A percentile compares a stretch with the other conserved stretches of the same genome.
Conservation (phyloP, 768 basidiomycete genomes). For the Boletus eberwhitei region DNA sequence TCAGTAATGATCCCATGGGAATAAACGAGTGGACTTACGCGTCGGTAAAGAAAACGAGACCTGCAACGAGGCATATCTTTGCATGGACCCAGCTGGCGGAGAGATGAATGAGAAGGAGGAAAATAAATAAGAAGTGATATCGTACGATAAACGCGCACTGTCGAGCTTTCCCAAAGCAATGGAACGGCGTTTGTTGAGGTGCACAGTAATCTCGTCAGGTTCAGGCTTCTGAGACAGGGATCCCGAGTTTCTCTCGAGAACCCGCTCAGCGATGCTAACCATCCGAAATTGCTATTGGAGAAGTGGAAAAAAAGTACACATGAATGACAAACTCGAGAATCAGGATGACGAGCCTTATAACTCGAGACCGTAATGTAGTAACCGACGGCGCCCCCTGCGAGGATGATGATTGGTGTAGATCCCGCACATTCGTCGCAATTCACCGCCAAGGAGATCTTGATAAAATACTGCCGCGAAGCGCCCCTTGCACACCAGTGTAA, state of each 20-base stretch:
- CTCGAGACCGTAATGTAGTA: background rate
- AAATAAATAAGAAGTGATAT: conserved; percentile 5
- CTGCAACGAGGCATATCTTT: conserved; percentile 64
- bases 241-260: background rate
- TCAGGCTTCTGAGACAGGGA: background rate
- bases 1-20: background rate
- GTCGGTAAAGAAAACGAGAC: conserved; percentile 89
- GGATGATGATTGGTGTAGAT: conserved; percentile 12
- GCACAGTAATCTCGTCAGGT: conserved; percentile 7
- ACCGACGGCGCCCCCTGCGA: conserved; percentile 5
- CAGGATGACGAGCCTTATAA: conserved; percentile 13
- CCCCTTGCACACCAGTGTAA: background rate
- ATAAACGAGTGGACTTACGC: conserved; percentile 41
- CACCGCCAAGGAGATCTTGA: conserved; percentile 3
- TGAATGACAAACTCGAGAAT: background rate
- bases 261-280: conserved; percentile 1
- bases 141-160: conserved; percentile 78
- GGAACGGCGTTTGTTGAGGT: conserved; percentile 66
- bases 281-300: conserved; percentile 10
- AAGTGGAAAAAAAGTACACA: background rate
- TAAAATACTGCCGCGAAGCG: background rate
- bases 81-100: conserved; percentile 71
- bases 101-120: background rate
- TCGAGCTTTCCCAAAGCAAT: conserved; percentile 81
- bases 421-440: conserved; percentile 22